phyloP scores from a whole-genome alignment of 495 filamentous ascomycete genomes.

The Penicillium angulare region DNA sequence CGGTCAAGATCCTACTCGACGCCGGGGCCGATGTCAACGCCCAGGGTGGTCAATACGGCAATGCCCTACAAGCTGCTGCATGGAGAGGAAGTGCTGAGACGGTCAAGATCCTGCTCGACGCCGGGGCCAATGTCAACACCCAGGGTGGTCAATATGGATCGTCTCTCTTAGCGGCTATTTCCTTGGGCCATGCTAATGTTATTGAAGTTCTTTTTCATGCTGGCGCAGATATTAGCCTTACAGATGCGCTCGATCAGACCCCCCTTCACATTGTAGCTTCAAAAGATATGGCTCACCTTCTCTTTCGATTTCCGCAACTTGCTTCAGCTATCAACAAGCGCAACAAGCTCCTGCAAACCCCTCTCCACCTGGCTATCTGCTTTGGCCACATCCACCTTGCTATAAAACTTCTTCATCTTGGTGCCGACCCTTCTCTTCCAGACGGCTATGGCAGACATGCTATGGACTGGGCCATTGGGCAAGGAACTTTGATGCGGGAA shows the following conservation, averaged over 20 bases:
- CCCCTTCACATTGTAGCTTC: background rate
- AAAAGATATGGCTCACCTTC: background rate
- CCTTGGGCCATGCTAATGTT: background rate
- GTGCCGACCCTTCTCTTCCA: background rate
- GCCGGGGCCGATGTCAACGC: constrained; percentile 9
- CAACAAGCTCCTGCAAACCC: constrained; percentile 1
- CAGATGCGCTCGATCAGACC: background rate
- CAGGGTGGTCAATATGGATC: background rate
- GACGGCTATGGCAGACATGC: constrained; percentile 7
- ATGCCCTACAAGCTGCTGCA: background rate
- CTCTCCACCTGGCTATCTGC: constrained; percentile 5
- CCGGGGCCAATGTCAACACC: background rate
- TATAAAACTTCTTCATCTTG: constrained; percentile 1
- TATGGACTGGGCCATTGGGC: constrained; percentile 6
- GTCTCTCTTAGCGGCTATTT: background rate
- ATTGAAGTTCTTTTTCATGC: background rate
- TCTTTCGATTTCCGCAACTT: background rate
- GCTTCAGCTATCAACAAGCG: constrained; percentile 2
- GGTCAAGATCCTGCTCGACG: background rate
- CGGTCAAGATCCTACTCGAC: constrained; percentile 7
- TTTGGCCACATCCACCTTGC: constrained; percentile 2
- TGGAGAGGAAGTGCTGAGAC: background rate
- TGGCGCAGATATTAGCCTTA: background rate
- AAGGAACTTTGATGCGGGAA: constrained; percentile 1
- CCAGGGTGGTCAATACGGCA: background rate